These are phyloP conservation scores for Chrysoporthe deuterocubensis DNA, from an alignment of 2,329 filamentous ascomycete species.

Conservation along the genomic window DNA sequence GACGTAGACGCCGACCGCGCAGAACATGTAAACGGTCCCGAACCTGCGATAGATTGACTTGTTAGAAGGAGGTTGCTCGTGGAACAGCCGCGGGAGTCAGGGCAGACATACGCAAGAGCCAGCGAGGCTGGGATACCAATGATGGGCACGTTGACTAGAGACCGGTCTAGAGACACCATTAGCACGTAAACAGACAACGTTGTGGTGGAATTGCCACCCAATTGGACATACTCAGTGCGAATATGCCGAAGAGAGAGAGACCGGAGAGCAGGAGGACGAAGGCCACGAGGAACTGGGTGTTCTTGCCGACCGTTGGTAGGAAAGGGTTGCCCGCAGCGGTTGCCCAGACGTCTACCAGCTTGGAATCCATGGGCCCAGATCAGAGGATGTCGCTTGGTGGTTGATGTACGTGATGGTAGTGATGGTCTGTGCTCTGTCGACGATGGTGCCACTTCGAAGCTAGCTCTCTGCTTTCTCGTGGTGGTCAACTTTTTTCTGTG, in stretches of 20 bases:
- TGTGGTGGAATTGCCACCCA: background rate
- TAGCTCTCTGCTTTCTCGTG: background rate
- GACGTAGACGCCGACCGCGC: conserved; percentile 97
- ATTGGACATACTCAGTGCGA: conserved; percentile 75
- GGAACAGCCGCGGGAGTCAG: background rate
- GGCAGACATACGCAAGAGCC: conserved; percentile 77
- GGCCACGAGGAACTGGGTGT: conserved; percentile 80
- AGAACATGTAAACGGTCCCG: conserved; percentile 98
- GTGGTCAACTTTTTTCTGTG: background rate
- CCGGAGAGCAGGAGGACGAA: conserved; percentile 76
- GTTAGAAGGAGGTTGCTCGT: conserved; percentile 10
- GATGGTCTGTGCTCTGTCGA: background rate
- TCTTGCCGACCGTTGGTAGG: conserved; percentile 77
- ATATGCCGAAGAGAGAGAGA: conserved; percentile 74
- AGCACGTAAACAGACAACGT: conserved; percentile 14
- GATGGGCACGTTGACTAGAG: conserved; percentile 73
- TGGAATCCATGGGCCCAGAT: conserved; percentile 66
- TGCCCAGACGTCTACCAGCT: conserved; percentile 90
- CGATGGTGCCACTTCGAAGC: background rate
- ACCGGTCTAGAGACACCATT: conserved; percentile 68
- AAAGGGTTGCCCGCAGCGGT: conserved; percentile 88
- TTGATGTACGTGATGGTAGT: background rate
- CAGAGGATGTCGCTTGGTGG: conserved; percentile 5
- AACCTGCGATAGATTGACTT: conserved; percentile 61
- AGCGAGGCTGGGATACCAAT: conserved; percentile 86